phyloP scores from a whole-genome alignment of 352 stramenopile genomes.

The Pythium phragmitis region DNA sequence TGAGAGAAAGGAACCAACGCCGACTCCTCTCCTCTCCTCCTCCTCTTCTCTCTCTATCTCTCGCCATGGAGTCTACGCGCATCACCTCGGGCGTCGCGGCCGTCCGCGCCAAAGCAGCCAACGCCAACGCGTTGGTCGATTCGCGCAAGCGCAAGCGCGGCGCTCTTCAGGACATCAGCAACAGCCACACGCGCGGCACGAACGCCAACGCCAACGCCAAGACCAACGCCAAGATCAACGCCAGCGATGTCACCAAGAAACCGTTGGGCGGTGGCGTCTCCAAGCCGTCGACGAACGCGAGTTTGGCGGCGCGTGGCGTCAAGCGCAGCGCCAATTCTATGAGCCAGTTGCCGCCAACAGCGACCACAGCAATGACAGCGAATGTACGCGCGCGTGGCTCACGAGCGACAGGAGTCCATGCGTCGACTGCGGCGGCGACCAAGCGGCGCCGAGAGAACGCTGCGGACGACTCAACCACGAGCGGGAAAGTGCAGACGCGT shows the following conservation, averaged over 20 bases:
- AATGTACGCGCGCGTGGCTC: conserved; percentile 9
- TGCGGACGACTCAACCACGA: conserved; percentile 14
- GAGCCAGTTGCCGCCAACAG: not conserved
- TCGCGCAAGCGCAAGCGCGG: conserved; percentile 76
- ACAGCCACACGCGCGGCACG: conserved; percentile 42
- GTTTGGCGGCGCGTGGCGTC: conserved; percentile 5
- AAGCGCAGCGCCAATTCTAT: conserved; percentile 9
- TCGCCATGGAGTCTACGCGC: conserved; percentile 11
- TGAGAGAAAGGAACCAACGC: not conserved
- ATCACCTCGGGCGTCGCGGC: conserved; percentile 1
- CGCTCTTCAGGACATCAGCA: conserved; percentile 82
- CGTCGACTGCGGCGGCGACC: not conserved
- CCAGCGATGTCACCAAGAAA: conserved; percentile 29
- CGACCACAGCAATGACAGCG: conserved; percentile 1
- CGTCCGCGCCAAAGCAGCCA: conserved; percentile 1
- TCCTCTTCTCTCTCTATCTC: conserved; percentile 6
- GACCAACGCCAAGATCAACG: not conserved
- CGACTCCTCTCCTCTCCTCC: not conserved
- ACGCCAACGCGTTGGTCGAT: conserved; percentile 10
- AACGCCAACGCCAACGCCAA: conserved; percentile 7
- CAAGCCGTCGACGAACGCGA: conserved; percentile 9
- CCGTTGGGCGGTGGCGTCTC: conserved; percentile 3
- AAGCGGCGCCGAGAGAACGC: conserved; percentile 40
- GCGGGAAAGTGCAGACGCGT: conserved; percentile 65
- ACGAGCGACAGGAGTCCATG: not conserved